Base-by-base conservation (phyloP, 257 asterid genomes). In the Ilex aquifolium region DNA sequence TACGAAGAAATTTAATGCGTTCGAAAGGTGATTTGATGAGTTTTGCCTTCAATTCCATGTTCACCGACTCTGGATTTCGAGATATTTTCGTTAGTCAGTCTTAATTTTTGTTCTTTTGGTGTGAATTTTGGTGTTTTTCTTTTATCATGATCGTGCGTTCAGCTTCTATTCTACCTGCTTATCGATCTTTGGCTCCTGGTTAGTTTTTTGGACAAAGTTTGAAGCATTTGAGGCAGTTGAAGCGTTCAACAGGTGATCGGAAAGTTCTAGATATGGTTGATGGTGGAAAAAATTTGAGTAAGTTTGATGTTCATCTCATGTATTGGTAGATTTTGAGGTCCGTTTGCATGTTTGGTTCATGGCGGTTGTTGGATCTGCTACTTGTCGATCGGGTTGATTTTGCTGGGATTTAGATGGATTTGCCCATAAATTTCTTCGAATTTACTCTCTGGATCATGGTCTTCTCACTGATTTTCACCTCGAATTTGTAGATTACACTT, bases 161-260 rank as follows among this genome's bases (percentile, higher is more conserved):
- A 21, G 27, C 27, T 21, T 21, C 27, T 21, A 21, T 21, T 21
- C 27, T 21, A 21, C 27, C 27, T 21, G 27, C 27, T 21, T 21
- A 21, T 21, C 27, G 27, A 21, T 21, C 39, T 49, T 64, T 61
- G 16, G 44, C 52, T 62, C 58, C 12, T 17, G 62, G 44, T 44
- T 57, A 49, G 10, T n/a, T 31, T 40, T 44, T 48, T 8, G 51
- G 40, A 66, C 69, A 73, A 67, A 67, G 57, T 65, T 65, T 76
- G 65, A 60, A n/a, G n/a, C n/a, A n/a, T n/a, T n/a, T n/a, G n/a
- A n/a, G n/a, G n/a, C n/a, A n/a, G n/a, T 65, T 76, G 65, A 60
- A 59, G 69, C 64, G 65, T 40, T 61, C 44, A 17, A 58, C 73
- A 76, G 82, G 83, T 76, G 79, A 80, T 70, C 36, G 27, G 27